phyloP scores from a whole-genome alignment of 1,284 basidiomycete species.

The Jaminaea rosea region DNA sequence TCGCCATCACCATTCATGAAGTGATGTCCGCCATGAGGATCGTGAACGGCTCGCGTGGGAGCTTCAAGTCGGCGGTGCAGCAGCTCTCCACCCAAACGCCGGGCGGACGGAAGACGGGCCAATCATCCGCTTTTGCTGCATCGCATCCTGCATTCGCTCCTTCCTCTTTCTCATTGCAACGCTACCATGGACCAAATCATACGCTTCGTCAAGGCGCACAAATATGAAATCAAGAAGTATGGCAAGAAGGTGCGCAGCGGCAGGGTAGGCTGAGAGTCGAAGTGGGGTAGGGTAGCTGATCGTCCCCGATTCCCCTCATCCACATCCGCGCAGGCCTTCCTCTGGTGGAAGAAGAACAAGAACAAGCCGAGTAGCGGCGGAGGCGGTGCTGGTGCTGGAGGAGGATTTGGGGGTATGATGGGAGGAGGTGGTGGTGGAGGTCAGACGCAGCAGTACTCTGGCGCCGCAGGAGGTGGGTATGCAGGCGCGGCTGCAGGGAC shows the following conservation, averaged over 20 bases:
- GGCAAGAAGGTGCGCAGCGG: conserved; percentile 22
- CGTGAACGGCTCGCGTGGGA: too few relatives aligned
- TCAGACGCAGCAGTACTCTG: background rate
- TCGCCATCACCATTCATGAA: too few relatives aligned
- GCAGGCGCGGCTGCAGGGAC: conserved; percentile 1
- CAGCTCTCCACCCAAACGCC: too few relatives aligned
- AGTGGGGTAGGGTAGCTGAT: too few relatives aligned
- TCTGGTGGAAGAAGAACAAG: conserved; percentile 29
- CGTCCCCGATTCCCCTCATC: too few relatives aligned
- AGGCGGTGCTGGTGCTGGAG: conserved; percentile 6
- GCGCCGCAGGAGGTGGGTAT: background rate
- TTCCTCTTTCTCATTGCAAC: too few relatives aligned
- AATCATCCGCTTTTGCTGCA: too few relatives aligned
- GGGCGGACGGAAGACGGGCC: too few relatives aligned
- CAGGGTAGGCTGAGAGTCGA: background rate
- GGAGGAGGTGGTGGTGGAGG: background rate
- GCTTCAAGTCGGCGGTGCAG: too few relatives aligned
- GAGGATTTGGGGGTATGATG: background rate
- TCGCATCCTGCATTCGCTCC: too few relatives aligned
- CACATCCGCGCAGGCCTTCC: conserved; percentile 11
- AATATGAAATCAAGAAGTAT: conserved; percentile 25
- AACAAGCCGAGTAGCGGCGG: background rate
- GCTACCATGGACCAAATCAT: conserved; percentile 28
- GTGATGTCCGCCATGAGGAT: too few relatives aligned
- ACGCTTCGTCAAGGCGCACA: conserved; percentile 35